phyloP scores from a whole-genome alignment of 2,329 filamentous ascomycete species.

The Arachnopeziza araneosa region DNA sequence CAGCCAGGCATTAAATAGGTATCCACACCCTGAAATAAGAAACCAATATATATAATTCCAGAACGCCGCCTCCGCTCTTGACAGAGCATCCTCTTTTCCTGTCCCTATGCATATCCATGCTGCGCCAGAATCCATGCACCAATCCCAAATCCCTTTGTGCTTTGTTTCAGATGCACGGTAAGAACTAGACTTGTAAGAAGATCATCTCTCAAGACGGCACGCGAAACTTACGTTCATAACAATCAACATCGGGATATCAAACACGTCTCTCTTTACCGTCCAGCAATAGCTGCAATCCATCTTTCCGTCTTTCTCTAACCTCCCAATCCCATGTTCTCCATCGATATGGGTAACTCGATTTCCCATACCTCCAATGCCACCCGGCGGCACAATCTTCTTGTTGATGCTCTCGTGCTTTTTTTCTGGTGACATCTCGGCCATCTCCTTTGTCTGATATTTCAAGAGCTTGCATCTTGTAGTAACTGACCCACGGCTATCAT shows the following conservation, averaged over 20 bases:
- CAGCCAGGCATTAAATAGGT: not conserved
- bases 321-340: slow-evolving; percentile 73
- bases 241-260: slow-evolving; percentile 98
- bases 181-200: slow-evolving; percentile 30
- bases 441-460: slow-evolving; percentile 78
- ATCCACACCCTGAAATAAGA: not conserved
- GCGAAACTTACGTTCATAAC: slow-evolving; percentile 82
- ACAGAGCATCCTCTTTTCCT: slow-evolving; percentile 8
- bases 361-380: slow-evolving; percentile 36
- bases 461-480: slow-evolving; percentile 79
- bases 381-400: slow-evolving; percentile 10
- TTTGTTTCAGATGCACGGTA: slow-evolving; percentile 38
- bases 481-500: slow-evolving; percentile 80
- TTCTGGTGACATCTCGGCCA: slow-evolving; percentile 11
- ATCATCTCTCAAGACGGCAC: not conserved
- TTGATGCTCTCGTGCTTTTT: slow-evolving; percentile 14
- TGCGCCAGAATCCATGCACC: slow-evolving; percentile 3
- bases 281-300: slow-evolving; percentile 95
- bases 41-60: slow-evolving; percentile 11
- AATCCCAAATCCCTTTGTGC: slow-evolving; percentile 2
- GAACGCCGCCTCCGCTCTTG: slow-evolving; percentile 18
- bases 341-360: slow-evolving; percentile 57
- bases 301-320: slow-evolving; percentile 80
- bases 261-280: slow-evolving; percentile 94
- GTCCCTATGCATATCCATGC: not conserved